These are phyloP conservation scores for Anthoceros angustus DNA, from an alignment of 225 moss, liverwort and hornwort genomes.

Conservation along the genomic window DNA sequence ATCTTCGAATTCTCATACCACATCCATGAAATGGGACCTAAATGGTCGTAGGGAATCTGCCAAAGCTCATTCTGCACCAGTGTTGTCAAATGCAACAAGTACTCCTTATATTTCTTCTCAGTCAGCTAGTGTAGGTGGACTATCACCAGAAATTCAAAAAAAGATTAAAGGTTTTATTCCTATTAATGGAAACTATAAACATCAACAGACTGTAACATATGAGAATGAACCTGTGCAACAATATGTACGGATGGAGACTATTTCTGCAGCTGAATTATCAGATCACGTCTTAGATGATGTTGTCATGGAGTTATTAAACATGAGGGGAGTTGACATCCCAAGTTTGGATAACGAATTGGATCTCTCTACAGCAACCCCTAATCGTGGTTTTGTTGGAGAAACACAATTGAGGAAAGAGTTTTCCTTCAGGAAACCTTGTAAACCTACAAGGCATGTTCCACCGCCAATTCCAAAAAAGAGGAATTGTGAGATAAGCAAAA, in stretches of 20 bases:
- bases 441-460: background rate
- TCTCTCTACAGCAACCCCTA: background rate
- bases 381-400: background rate
- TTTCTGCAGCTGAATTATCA: background rate
- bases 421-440: background rate
- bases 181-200: background rate
- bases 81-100: background rate
- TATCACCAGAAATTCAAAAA: background rate
- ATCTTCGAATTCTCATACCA: background rate
- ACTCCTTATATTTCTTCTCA: background rate
- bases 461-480: background rate
- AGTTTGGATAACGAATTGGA: background rate
- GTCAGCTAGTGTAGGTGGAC: background rate
- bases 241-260: background rate
- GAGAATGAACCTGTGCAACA: background rate
- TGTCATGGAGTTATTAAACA: background rate
- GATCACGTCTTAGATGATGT: constrained; percentile 1
- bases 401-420: background rate
- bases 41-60: background rate
- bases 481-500: background rate
- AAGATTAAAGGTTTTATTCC: background rate
- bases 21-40: background rate
- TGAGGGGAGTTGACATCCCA: background rate
- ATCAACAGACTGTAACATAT: background rate
- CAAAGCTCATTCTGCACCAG: background rate